Evolutionary conservation across 768 basidiomycete genomes (phyloP), one percentile per base, ranked within the genome.

Genomic region (Kwoniella pini): DNA sequence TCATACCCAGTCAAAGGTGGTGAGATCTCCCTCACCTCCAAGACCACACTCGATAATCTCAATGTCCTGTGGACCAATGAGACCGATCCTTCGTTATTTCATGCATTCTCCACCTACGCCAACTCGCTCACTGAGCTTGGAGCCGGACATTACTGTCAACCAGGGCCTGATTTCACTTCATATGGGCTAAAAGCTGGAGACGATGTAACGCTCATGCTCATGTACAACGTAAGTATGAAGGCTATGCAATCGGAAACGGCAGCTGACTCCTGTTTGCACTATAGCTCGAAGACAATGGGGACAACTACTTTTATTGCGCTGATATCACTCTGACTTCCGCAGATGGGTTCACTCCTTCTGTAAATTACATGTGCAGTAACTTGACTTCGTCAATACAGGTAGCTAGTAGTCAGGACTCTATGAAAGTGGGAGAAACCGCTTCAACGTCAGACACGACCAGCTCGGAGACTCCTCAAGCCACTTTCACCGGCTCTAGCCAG

Each of bases 351-450:
- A 57, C 56, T 38, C 33, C 62, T 1, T 49, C 57, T 15, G 54
- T 58, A 19, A n/a, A 54, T 12, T 69, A 67, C 51, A 57, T 58
- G 26, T 72, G 71, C 63, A 50, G 48, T 12, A 72, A 72, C 59
- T 48, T 57, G 46, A 69, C 71, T 11, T 48, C 57, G 15, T 57
- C 58, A 9, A 51, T 69, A 2, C 49, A 72, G 10, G 63, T 50
- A 36, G 60, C 61, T 12, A 57, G 58, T 15, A 33, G 38, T 21
- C 53, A 45, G 0, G 63, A 64, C 10, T 64, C 63, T 19, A 44
- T 61, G 44, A 21, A 58, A 15, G 45, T 58, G n/a, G 57, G 57
- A 2, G 7, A 24, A 17, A 54, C 53, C 12, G 26, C 53, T n/a
- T 31, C n/a, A 1, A 36, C 45, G 9, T 46, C 55, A 15, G 36